These are phyloP conservation scores for Tolypocladium amazonense DNA, from an alignment of 2,329 filamentous ascomycete genomes.

Conservation along the genomic window DNA sequence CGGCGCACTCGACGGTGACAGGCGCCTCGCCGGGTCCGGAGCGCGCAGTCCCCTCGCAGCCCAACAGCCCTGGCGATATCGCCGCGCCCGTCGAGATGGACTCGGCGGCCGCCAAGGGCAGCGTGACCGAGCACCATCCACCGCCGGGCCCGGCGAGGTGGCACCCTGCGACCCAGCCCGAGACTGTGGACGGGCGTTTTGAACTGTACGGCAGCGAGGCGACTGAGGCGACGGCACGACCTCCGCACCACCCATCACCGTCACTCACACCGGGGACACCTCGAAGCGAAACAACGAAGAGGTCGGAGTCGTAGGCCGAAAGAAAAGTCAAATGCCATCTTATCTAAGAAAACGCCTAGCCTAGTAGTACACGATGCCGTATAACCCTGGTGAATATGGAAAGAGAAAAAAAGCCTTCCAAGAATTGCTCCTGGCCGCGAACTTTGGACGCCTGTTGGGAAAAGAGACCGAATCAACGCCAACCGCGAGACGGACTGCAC, in stretches of 20 bases:
- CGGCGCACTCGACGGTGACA: constrained; percentile 10
- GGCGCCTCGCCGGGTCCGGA: constrained; percentile 16
- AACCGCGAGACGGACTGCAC: neutral
- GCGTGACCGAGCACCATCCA: constrained; percentile 6
- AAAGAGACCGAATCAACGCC: neutral
- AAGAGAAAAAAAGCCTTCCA: neutral
- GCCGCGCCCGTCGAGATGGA: constrained; percentile 44
- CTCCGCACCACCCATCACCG: neutral
- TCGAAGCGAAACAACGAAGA: neutral
- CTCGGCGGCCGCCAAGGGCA: constrained; percentile 14
- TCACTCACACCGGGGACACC: neutral
- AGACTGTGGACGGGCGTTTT: constrained; percentile 22
- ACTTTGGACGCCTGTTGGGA: neutral
- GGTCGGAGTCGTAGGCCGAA: neutral
- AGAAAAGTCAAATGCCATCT: constrained; percentile 8
- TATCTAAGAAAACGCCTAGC: constrained; percentile 16
- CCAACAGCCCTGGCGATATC: constrained; percentile 28
- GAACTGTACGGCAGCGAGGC: constrained; percentile 33
- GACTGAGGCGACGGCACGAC: neutral
- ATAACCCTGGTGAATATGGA: constrained; percentile 6
- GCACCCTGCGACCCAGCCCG: constrained; percentile 5
- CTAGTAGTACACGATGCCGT: constrained; percentile 15
- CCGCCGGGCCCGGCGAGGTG: neutral
- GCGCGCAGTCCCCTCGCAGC: constrained; percentile 31
- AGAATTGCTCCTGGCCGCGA: neutral